Conservation (phyloP, 2,329 filamentous ascomycete genomes). For the Fusarium buxicola region DNA sequence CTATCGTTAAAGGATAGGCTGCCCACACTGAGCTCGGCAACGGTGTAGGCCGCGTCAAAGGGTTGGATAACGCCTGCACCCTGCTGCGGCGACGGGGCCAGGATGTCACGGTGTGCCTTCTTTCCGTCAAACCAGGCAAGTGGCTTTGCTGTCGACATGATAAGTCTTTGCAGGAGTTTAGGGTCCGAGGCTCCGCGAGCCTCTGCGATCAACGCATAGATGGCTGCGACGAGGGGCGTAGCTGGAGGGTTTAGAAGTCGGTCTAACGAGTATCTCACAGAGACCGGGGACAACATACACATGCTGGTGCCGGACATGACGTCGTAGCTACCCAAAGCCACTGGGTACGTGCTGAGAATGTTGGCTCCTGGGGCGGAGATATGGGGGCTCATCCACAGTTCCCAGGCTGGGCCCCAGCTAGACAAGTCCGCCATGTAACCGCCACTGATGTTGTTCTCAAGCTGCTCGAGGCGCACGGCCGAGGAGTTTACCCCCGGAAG, state of each 20-base stretch:
- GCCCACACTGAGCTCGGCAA: neutral
- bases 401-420: conserved; percentile 7
- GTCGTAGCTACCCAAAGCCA: neutral
- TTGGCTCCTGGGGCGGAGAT: conserved; percentile 7
- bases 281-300: neutral
- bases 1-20: neutral
- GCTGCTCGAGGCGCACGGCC: neutral
- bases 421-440: conserved; percentile 4
- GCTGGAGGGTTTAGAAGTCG: neutral
- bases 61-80: neutral
- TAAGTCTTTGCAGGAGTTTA: neutral
- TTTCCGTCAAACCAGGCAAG: conserved; percentile 3
- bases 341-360: neutral
- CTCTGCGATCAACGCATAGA: neutral
- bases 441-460: neutral
- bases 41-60: neutral
- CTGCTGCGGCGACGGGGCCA: neutral
- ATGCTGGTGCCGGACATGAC: conserved; percentile 8
- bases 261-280: neutral
- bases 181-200: neutral
- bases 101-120: neutral
- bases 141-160: neutral
- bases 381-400: neutral
- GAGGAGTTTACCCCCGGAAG: neutral
- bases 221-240: neutral